Conservation (phyloP, 1,139 yeast genomes). For the Geotrichum citri-aurantii region DNA sequence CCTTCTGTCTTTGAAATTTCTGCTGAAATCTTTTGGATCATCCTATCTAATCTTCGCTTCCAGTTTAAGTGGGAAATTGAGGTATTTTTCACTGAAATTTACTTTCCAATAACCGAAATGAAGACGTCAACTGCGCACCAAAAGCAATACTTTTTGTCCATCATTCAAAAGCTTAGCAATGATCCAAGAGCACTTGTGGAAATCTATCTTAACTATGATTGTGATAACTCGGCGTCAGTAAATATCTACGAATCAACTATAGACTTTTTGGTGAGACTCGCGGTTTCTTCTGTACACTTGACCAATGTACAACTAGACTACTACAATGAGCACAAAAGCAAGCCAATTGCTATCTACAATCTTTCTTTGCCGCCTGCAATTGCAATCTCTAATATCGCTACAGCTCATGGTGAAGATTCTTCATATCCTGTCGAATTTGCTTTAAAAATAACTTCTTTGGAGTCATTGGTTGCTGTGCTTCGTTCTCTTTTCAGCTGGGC, state of each 20-base stretch:
- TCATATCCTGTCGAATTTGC: slow-evolving; percentile 54
- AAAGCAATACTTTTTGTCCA: slow-evolving; percentile 74
- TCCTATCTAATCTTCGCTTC: slow-evolving; percentile 73
- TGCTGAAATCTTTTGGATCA: slow-evolving; percentile 87
- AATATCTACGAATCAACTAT: slow-evolving; percentile 79
- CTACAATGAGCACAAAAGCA: slow-evolving; percentile 56
- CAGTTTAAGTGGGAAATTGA: slow-evolving; percentile 91
- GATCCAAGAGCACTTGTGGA: slow-evolving; percentile 91
- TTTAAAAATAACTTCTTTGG: slow-evolving; percentile 72
- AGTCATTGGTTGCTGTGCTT: slow-evolving; percentile 74
- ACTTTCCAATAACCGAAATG: slow-evolving; percentile 90
- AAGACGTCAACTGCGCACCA: slow-evolving; percentile 89
- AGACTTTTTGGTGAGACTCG: slow-evolving; percentile 68
- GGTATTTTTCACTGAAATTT: slow-evolving; percentile 86
- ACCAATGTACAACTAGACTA: slow-evolving; percentile 63
- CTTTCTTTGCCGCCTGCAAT: slow-evolving; percentile 66
- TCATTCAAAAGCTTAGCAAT: slow-evolving; percentile 72
- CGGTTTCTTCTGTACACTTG: slow-evolving; percentile 66
- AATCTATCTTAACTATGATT: slow-evolving; percentile 89
- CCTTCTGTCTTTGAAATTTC: slow-evolving; percentile 91
- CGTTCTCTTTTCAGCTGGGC: slow-evolving; percentile 86
- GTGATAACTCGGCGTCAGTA: slow-evolving; percentile 70
- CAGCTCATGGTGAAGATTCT: slow-evolving; percentile 42
- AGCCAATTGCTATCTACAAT: slow-evolving; percentile 69
- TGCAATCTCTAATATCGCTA: slow-evolving; percentile 61